A percentile compares a stretch with the other conserved stretches of the same genome.
Conservation (phyloP, 164 flowering plant genomes). For the Aristolochia fimbriata region DNA sequence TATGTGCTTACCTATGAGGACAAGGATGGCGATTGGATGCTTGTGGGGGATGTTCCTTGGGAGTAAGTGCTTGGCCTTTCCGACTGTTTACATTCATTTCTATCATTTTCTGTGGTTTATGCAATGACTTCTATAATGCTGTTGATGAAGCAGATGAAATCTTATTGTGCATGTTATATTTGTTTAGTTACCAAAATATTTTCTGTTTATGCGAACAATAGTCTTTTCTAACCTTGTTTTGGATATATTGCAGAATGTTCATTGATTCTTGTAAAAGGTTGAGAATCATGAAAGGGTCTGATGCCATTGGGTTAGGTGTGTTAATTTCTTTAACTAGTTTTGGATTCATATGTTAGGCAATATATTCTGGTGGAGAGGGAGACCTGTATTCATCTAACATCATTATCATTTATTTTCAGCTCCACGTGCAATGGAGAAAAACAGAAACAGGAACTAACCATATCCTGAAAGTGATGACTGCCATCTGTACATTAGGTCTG, state of each 20-base stretch:
- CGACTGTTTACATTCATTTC: too few species aligned
- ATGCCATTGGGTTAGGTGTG: conserved; percentile 92
- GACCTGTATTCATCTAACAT: not conserved
- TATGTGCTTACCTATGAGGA: conserved; percentile 90
- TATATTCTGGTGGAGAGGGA: not conserved
- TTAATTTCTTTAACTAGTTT: not conserved
- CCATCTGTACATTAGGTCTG: not conserved
- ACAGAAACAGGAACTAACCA: conserved; percentile 42
- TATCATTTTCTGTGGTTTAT: not conserved
- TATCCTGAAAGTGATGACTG: conserved; percentile 8
- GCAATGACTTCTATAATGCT: not conserved
- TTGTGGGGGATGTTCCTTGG: conserved; percentile 98
- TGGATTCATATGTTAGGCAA: too few species aligned
- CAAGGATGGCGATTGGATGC: conserved; percentile 95
- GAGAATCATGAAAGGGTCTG: conserved; percentile 86
- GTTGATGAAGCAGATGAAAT: not conserved
- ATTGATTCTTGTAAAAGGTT: conserved; percentile 76
- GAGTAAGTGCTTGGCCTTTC: conserved; percentile 43
- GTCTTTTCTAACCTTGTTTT: not conserved
- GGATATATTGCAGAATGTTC: conserved; percentile 56
- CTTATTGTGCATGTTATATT: not conserved
- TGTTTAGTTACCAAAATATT: not conserved
- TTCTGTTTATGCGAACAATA: not conserved
- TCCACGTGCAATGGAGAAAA: conserved; percentile 79
- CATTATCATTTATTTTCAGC: conserved; percentile 27